These are phyloP conservation scores for Gymnopus androsaceus DNA, from an alignment of 1,284 basidiomycete species.

Conservation along the genomic window DNA sequence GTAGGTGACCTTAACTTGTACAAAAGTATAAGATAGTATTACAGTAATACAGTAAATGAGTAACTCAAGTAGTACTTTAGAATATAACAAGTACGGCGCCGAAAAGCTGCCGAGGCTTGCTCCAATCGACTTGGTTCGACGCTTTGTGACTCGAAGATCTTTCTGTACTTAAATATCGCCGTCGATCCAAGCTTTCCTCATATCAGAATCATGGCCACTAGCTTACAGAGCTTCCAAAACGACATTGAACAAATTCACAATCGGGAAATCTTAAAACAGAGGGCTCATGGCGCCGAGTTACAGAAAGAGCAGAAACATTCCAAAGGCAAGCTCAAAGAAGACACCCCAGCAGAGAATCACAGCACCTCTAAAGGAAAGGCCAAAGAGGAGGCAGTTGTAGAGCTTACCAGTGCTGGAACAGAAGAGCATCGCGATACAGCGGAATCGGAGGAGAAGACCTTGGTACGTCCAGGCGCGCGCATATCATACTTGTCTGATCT, in stretches of 20 bases:
- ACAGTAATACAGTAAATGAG: too few species aligned
- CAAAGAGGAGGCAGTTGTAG: not conserved
- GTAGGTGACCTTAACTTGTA: too few species aligned
- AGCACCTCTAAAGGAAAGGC: not conserved
- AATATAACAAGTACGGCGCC: too few species aligned
- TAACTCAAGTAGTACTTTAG: too few species aligned
- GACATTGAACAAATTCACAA: slow-evolving; percentile 75
- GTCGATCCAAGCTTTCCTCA: not conserved
- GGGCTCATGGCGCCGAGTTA: slow-evolving; percentile 37
- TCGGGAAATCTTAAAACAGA: slow-evolving; percentile 64
- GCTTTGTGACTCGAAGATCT: slow-evolving; percentile 7
- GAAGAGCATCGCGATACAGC: slow-evolving; percentile 28
- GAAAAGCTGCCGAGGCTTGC: not conserved
- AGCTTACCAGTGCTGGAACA: slow-evolving; percentile 2
- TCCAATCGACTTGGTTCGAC: not conserved
- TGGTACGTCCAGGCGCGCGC: slow-evolving; percentile 43
- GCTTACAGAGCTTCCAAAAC: slow-evolving; percentile 67
- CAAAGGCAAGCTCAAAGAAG: slow-evolving; percentile 38
- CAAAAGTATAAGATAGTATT: too few species aligned
- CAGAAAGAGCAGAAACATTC: slow-evolving; percentile 41
- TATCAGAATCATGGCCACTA: slow-evolving; percentile 48
- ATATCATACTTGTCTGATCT: slow-evolving; percentile 11
- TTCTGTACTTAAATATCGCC: not conserved
- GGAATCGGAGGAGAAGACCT: slow-evolving; percentile 58
- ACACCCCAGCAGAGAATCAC: not conserved